Conservation (phyloP, 768 basidiomycete genomes). For the Tricholoma hemisulphureum region DNA sequence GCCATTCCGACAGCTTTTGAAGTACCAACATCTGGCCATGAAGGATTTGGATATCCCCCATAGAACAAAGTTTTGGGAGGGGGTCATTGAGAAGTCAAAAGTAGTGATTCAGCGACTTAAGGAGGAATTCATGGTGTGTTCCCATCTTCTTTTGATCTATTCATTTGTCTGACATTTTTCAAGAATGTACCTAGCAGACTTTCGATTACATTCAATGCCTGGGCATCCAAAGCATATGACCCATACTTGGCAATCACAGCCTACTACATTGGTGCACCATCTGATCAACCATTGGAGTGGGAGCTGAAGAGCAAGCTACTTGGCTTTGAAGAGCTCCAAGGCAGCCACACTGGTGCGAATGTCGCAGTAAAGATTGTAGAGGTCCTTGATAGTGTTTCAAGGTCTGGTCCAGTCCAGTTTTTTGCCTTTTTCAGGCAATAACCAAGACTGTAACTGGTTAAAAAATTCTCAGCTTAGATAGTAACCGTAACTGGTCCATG, state of each 20-base stretch:
- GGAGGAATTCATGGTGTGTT: slow-evolving; percentile 9
- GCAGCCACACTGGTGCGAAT: slow-evolving; percentile 9
- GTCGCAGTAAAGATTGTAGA: too few relatives aligned
- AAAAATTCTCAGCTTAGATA: too few relatives aligned
- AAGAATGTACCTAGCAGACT: slow-evolving; percentile 1
- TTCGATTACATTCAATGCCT: slow-evolving; percentile 1
- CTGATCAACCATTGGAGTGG: slow-evolving; percentile 9
- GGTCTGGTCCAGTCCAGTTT: too few relatives aligned
- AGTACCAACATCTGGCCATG: background rate
- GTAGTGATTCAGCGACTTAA: background rate
- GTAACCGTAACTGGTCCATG: too few relatives aligned
- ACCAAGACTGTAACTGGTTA: too few relatives aligned
- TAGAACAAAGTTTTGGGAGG: background rate
- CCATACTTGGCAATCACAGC: slow-evolving; percentile 2
- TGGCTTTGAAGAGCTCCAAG: slow-evolving; percentile 7
- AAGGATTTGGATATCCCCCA: background rate
- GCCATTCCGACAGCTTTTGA: background rate
- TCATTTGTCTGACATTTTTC: background rate
- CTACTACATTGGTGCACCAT: slow-evolving; percentile 9
- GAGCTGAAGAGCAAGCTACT: slow-evolving; percentile 2
- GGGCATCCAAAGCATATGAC: slow-evolving; percentile 4
- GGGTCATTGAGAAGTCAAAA: slow-evolving; percentile 11
- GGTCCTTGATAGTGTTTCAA: too few relatives aligned
- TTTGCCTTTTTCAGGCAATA: too few relatives aligned
- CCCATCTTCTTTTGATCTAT: background rate